Conservation (phyloP, 2,329 filamentous ascomycete genomes). For the Trichophyton schoenleinii region DNA sequence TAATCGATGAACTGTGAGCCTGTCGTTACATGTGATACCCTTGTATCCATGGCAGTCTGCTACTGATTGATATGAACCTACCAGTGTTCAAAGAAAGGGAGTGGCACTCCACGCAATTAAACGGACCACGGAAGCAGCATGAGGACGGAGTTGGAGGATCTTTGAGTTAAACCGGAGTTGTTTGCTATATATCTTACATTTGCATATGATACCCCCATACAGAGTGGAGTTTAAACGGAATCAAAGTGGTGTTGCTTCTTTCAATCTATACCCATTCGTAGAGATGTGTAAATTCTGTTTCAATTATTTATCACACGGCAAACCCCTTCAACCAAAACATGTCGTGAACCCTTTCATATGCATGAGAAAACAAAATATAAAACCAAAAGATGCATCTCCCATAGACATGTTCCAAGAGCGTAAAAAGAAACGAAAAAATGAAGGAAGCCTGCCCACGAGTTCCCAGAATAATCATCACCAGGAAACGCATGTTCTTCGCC, state of each 20-base stretch:
- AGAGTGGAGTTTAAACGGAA: not conserved
- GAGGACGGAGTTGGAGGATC: not conserved
- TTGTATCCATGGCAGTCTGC: not conserved
- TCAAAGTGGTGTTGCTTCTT: not conserved
- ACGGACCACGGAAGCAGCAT: not conserved
- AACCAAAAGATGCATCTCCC: not conserved
- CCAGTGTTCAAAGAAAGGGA: too few relatives aligned
- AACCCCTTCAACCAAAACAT: not conserved
- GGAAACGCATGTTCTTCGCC: not conserved
- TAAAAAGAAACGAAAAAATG: not conserved
- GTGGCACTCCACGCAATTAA: not conserved
- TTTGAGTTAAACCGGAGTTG: not conserved
- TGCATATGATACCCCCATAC: conserved; percentile 7
- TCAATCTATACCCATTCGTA: not conserved
- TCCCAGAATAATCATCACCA: not conserved
- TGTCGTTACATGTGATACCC: not conserved
- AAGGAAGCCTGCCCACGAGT: not conserved
- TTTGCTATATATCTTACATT: not conserved
- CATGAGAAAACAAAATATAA: not conserved
- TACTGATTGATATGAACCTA: too few relatives aligned
- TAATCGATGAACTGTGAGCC: conserved; percentile 9
- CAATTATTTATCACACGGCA: not conserved
- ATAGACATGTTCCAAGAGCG: not conserved
- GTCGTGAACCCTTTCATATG: conserved; percentile 2
- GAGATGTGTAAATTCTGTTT: not conserved